phyloP scores from a whole-genome alignment of 176 grass and related monocot species.

The Aegilops tauschii region DNA sequence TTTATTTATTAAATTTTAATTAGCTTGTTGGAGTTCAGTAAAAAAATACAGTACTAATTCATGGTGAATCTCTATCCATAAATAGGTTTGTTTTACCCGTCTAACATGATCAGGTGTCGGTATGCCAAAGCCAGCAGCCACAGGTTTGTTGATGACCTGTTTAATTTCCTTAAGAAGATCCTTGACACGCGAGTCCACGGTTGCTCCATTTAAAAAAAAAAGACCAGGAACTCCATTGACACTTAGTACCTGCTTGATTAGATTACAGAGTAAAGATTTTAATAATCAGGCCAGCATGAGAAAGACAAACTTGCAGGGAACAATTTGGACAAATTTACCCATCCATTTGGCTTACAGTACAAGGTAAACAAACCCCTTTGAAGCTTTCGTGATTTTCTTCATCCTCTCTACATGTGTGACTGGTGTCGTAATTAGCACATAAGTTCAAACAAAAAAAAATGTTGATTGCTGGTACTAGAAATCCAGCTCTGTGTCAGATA shows the following conservation, averaged over 20 bases:
- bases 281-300: no score
- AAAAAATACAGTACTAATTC: no score
- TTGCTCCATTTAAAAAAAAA: background rate
- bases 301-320: no score
- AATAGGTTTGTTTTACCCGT: constrained; percentile 43
- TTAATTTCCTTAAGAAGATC: no score
- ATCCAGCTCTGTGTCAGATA: background rate
- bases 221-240: constrained; percentile 56
- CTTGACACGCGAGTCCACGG: constrained; percentile 20
- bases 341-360: no score
- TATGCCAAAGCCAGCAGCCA: constrained; percentile 94
- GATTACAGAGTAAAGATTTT: no score
- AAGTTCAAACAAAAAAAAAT: background rate
- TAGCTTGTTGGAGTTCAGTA: no score
- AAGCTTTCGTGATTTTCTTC: constrained; percentile 43
- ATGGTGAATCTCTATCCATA: no score
- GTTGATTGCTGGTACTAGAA: background rate
- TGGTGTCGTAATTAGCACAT: constrained; percentile 61
- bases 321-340: no score
- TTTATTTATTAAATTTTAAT: no score
- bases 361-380: constrained; percentile 66
- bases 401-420: constrained; percentile 49
- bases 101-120: constrained; percentile 66
- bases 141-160: constrained; percentile 63
- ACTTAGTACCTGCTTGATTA: constrained; percentile 32